Percentiles rank a stretch among this genome's conserved stretches.
Conservation (phyloP, 148 eudicot species). For the Fagopyrum homotropicum region DNA sequence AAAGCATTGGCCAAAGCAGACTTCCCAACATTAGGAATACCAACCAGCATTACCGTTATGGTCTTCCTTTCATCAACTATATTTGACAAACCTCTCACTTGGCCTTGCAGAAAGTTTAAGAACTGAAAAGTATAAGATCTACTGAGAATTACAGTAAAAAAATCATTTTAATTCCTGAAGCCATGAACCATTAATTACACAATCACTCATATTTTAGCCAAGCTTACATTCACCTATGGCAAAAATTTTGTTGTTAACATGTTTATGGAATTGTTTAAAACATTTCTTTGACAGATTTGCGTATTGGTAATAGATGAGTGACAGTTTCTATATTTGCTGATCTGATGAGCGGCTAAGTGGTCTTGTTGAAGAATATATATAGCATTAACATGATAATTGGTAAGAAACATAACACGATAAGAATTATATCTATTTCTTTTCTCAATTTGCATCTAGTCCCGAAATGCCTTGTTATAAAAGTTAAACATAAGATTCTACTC, state of each 20-base stretch:
- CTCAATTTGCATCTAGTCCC: not conserved
- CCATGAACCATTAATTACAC: not conserved
- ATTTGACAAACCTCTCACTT: conserved; percentile 46
- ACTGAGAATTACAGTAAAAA: not conserved
- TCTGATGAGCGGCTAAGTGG: not conserved
- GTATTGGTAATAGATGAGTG: not conserved
- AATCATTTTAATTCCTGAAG: not conserved
- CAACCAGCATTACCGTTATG: conserved; percentile 50
- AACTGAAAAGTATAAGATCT: conserved; percentile 37
- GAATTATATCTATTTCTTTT: not conserved
- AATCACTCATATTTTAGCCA: not conserved
- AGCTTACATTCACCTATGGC: not conserved
- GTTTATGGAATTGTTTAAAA: not conserved
- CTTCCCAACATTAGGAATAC: conserved; percentile 83
- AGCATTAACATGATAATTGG: not conserved
- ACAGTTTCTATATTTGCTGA: not conserved
- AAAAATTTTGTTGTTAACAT: not conserved
- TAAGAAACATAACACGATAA: not conserved
- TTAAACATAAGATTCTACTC: not conserved
- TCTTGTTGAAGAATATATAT: not conserved
- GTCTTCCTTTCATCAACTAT: conserved; percentile 35
- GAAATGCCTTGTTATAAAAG: not conserved
- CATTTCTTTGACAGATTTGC: not conserved
- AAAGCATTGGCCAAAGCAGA: conserved; percentile 78
- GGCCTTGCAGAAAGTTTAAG: conserved; percentile 60